These are phyloP conservation scores for Fraxinus quadrangulata DNA, from an alignment of 257 asterid genomes.

Conservation along the genomic window DNA sequence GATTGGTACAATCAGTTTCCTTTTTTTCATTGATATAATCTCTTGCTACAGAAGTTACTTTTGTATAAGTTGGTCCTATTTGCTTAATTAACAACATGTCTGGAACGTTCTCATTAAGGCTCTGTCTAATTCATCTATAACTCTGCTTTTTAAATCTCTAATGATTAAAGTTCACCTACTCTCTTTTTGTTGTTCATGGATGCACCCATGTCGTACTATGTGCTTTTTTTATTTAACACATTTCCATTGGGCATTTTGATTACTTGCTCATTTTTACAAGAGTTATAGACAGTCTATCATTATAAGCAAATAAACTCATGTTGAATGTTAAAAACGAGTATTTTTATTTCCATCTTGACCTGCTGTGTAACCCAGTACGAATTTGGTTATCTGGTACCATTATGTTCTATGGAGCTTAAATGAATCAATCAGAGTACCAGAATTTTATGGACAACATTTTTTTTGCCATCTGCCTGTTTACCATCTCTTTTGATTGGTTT, in stretches of 20 bases:
- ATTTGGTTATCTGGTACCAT: not conserved
- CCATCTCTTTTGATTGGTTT: not conserved
- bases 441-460: not conserved
- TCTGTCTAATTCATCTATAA: not conserved
- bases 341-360: not conserved
- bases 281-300: not conserved
- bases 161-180: not conserved
- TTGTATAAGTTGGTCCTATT: constrained; percentile 14
- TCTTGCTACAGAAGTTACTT: not conserved
- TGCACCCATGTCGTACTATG: not conserved
- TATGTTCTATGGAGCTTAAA: not conserved
- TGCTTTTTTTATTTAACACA: not conserved
- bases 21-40: constrained; percentile 9
- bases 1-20: constrained; percentile 68
- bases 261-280: not conserved
- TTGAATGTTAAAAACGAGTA: not conserved
- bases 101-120: not conserved
- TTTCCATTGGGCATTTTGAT: not conserved
- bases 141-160: not conserved
- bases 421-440: not conserved
- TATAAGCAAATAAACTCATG: not conserved
- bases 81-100: not conserved
- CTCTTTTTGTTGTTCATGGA: not conserved
- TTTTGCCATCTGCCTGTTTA: not conserved
- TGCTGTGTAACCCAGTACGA: not conserved